Conservation (phyloP, 108 stramenopile species). For the Fragilaria radians region DNA sequence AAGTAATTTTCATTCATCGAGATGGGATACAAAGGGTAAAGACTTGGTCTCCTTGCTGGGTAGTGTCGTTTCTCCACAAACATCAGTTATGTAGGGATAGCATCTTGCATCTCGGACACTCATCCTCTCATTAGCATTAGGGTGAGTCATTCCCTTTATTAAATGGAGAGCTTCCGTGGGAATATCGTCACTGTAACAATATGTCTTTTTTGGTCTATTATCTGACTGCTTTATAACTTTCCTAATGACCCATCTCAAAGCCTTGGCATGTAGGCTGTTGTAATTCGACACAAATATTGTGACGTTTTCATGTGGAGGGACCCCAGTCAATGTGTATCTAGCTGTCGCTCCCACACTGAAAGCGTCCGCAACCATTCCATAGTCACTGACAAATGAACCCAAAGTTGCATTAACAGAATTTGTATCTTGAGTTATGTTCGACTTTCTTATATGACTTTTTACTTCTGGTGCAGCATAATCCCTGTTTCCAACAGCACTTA, state of each 20-base stretch:
- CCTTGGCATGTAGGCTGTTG: not conserved
- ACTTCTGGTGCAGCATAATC: constrained; percentile 56
- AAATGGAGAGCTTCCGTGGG: constrained; percentile 13
- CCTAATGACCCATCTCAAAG: not conserved
- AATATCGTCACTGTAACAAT: constrained; percentile 11
- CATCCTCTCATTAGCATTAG: constrained; percentile 9
- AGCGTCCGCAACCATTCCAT: constrained; percentile 69
- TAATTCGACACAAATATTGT: constrained; percentile 29
- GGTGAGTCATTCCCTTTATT: constrained; percentile 19
- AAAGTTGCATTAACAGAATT: constrained; percentile 18
- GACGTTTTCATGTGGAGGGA: constrained; percentile 33
- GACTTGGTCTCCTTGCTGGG: not conserved
- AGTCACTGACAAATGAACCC: constrained; percentile 36
- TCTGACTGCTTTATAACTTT: constrained; percentile 17
- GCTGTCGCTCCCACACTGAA: constrained; percentile 59
- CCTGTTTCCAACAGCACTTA: constrained; percentile 54
- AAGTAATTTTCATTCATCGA: too few relatives aligned
- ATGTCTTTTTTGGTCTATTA: constrained; percentile 17
- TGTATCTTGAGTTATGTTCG: constrained; percentile 7
- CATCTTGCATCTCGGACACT: constrained; percentile 22
- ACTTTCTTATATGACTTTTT: not conserved
- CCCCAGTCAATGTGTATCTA: constrained; percentile 59
- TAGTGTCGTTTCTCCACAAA: not conserved
- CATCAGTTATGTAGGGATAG: constrained; percentile 22
- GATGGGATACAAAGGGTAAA: too few relatives aligned